Conservation (phyloP, 345 rosid genomes). For the Syzygium grande region DNA sequence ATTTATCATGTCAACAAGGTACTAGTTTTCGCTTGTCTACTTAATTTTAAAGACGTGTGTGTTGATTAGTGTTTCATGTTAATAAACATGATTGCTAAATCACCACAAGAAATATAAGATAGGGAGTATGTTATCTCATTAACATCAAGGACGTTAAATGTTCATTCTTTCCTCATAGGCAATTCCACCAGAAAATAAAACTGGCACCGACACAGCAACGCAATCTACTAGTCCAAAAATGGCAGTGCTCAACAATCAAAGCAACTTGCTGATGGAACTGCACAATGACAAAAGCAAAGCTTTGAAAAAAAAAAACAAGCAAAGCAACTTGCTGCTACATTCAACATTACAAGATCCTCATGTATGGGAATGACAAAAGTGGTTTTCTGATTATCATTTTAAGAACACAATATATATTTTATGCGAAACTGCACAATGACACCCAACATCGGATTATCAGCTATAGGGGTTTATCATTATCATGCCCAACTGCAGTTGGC, state of each 20-base stretch:
- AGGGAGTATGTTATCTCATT: neutral
- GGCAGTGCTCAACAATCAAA: neutral
- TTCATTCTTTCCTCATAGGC: neutral
- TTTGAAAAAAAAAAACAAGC: neutral
- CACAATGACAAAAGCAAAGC: no score
- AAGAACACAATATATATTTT: neutral
- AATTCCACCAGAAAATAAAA: no score
- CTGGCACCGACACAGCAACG: accelerated
- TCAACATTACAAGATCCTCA: neutral
- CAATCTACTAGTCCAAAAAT: neutral
- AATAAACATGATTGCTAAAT: no score
- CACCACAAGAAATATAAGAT: neutral
- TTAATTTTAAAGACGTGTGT: no score
- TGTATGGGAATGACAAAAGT: neutral
- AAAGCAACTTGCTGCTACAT: neutral
- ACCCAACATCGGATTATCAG: neutral
- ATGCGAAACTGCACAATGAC: neutral
- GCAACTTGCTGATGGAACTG: neutral
- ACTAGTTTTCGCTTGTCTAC: no score
- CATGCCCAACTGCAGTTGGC: neutral
- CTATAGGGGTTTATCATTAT: neutral
- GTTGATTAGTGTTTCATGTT: no score
- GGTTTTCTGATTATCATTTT: neutral
- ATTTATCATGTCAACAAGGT: neutral
- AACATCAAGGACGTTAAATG: neutral